Conservation (phyloP, 768 basidiomycete species). For the Russula vinacea region DNA sequence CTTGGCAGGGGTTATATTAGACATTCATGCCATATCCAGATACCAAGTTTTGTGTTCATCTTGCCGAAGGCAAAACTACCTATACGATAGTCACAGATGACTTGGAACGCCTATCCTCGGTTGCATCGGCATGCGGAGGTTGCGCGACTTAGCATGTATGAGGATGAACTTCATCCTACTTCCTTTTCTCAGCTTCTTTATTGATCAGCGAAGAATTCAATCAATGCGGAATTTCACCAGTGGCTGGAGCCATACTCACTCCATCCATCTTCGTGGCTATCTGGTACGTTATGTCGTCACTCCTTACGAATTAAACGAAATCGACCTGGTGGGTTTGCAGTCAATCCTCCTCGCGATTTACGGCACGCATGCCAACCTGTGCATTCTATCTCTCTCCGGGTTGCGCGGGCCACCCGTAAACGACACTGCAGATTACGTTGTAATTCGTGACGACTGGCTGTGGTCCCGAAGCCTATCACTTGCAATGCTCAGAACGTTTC, state of each 20-base stretch:
- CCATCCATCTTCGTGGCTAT: constrained; percentile 26
- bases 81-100: constrained; percentile 18
- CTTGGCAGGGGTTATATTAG: not conserved
- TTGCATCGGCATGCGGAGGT: constrained; percentile 16
- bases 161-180: not conserved
- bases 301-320: not conserved
- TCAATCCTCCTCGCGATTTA: constrained; percentile 49
- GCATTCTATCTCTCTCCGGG: constrained; percentile 55
- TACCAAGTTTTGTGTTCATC: constrained; percentile 10
- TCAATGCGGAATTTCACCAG: not conserved
- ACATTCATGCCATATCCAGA: constrained; percentile 16
- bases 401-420: constrained; percentile 61
- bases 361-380: constrained; percentile 48
- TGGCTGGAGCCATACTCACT: constrained; percentile 27
- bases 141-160: constrained; percentile 25
- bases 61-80: constrained; percentile 8
- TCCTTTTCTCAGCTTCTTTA: not conserved
- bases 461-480: constrained; percentile 24
- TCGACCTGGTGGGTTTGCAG: not conserved
- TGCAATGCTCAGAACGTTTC: constrained; percentile 12
- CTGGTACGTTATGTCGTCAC: constrained; percentile 9
- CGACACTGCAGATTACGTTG: constrained; percentile 54
- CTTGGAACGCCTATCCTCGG: constrained; percentile 21
- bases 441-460: constrained; percentile 67
- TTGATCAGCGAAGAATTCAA: constrained; percentile 12